phyloP scores from a whole-genome alignment of 768 basidiomycete genomes.

The Pisolithus microcarpus region DNA sequence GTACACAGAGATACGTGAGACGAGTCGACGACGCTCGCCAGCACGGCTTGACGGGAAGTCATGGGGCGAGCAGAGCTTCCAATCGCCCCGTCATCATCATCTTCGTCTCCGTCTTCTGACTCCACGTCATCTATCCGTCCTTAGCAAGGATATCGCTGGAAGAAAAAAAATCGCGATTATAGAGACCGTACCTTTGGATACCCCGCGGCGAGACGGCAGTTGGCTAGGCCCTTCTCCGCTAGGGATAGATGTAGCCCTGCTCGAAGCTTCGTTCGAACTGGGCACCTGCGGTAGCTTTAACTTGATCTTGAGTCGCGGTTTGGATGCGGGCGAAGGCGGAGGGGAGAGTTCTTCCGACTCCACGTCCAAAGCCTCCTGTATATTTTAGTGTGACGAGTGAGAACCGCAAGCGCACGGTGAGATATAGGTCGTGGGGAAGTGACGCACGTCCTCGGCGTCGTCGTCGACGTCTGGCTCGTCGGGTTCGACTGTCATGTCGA shows the following conservation, averaged over 20 bases:
- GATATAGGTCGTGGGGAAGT: background rate
- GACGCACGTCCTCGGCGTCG: conserved; percentile 8
- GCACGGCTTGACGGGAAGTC: conserved; percentile 62
- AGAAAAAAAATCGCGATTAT: background rate
- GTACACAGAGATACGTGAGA: conserved; percentile 61
- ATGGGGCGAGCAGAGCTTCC: conserved; percentile 31
- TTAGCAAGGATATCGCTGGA: background rate
- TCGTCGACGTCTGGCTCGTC: conserved; percentile 24
- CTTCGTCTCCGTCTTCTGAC: conserved; percentile 36
- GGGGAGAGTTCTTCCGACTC: conserved; percentile 31
- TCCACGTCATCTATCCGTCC: conserved; percentile 32
- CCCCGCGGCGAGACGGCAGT: conserved; percentile 19
- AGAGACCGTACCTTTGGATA: conserved; percentile 16
- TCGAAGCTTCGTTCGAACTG: conserved; percentile 26
- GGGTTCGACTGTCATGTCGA: conserved; percentile 28
- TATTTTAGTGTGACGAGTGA: background rate
- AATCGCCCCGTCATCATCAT: conserved; percentile 30
- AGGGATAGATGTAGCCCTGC: conserved; percentile 20
- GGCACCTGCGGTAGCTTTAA: conserved; percentile 44
- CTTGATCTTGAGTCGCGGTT: conserved; percentile 54
- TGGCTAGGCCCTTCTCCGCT: conserved; percentile 17
- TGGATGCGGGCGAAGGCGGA: conserved; percentile 21
- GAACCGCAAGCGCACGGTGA: conserved; percentile 3
- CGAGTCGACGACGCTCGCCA: conserved; percentile 61
- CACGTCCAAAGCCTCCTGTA: conserved; percentile 11